phyloP scores from a whole-genome alignment of 2,329 filamentous ascomycete genomes.

The Xylariaceae sp. region DNA sequence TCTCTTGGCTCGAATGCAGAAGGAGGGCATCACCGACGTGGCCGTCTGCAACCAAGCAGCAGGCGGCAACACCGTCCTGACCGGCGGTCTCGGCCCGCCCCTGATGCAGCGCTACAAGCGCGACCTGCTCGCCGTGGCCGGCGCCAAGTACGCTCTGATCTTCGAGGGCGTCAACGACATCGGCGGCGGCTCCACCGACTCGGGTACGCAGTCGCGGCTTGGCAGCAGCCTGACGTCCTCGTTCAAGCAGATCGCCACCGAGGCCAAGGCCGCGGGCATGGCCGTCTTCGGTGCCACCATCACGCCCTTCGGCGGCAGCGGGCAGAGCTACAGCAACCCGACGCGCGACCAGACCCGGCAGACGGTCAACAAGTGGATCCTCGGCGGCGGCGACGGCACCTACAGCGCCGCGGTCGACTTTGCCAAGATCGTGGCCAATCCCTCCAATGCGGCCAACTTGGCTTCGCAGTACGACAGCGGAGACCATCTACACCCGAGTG shows the following conservation, averaged over 20 bases:
- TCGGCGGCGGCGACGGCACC: conserved; percentile 39
- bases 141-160: conserved; percentile 57
- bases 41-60: conserved; percentile 62
- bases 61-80: conserved; percentile 62
- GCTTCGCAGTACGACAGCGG: conserved; percentile 51
- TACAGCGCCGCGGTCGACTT: conserved; percentile 64
- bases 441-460: conserved; percentile 43
- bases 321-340: conserved; percentile 51
- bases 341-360: conserved; percentile 52
- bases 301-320: conserved; percentile 53
- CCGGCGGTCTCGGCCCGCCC: conserved; percentile 59
- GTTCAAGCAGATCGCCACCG: conserved; percentile 52
- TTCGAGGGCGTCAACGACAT: conserved; percentile 71
- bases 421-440: conserved; percentile 50
- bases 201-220: conserved; percentile 42
- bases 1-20: conserved; percentile 47
- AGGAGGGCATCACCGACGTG: conserved; percentile 43
- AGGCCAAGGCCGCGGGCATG: conserved; percentile 50
- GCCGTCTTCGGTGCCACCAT: conserved; percentile 61
- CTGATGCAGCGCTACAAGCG: conserved; percentile 57
- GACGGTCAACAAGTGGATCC: conserved; percentile 58
- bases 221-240: conserved; percentile 50
- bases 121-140: conserved; percentile 56
- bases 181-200: conserved; percentile 43
- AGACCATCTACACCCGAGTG: conserved; percentile 62